These are phyloP conservation scores for Globisporangium polare DNA, from an alignment of 352 stramenopile species.

Conservation along the genomic window DNA sequence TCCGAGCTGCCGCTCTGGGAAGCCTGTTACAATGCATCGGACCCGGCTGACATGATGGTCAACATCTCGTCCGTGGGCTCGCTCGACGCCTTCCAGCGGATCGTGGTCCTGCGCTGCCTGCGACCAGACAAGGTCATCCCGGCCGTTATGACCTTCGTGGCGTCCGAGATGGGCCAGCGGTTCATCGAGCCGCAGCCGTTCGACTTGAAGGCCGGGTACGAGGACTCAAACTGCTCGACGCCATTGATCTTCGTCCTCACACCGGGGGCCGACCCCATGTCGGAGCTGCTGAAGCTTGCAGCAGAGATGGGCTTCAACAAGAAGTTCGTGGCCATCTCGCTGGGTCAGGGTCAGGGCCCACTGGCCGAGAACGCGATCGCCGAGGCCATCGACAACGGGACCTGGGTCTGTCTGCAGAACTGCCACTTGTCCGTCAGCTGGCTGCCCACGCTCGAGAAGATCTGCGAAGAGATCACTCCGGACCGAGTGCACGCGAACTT, in stretches of 20 bases:
- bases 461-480: constrained; percentile 92
- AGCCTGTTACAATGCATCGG: constrained; percentile 79
- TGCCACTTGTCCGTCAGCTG: constrained; percentile 94
- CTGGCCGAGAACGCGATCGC: constrained; percentile 92
- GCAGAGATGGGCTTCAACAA: constrained; percentile 90
- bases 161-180: constrained; percentile 79
- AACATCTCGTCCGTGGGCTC: constrained; percentile 42
- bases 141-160: constrained; percentile 89
- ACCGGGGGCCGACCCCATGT: constrained; percentile 93
- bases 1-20: constrained; percentile 61
- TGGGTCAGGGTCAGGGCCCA: constrained; percentile 92
- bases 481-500: constrained; percentile 92
- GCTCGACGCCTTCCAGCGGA: constrained; percentile 86
- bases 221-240: constrained; percentile 92
- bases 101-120: constrained; percentile 90
- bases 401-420: constrained; percentile 96
- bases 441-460: constrained; percentile 92
- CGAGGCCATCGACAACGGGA: constrained; percentile 90
- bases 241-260: constrained; percentile 95
- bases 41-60: constrained; percentile 69
- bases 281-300: constrained; percentile 90
- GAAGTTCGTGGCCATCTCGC: constrained; percentile 91
- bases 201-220: constrained; percentile 89
- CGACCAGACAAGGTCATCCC: constrained; percentile 92
- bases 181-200: constrained; percentile 95